Conservation (phyloP, 169 alveolate species). For the Cryptosporidium baileyi region DNA sequence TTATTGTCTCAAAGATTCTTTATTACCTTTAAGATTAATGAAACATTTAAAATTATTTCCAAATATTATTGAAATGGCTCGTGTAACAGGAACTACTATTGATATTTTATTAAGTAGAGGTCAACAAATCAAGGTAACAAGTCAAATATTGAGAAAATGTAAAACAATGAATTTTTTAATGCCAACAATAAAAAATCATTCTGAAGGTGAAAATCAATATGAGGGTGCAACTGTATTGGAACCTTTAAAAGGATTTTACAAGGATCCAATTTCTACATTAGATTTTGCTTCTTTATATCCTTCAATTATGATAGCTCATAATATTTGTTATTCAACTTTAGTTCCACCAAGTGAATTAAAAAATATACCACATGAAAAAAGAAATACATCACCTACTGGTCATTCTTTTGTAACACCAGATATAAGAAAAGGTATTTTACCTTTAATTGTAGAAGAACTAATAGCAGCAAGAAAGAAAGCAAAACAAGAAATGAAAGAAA, state of each 20-base stretch:
- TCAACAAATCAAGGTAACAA: slow-evolving; percentile 96
- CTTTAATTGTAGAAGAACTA: slow-evolving; percentile 95
- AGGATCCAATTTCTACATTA: slow-evolving; percentile 97
- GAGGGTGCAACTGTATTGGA: slow-evolving; percentile 96
- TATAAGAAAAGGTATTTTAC: slow-evolving; percentile 93
- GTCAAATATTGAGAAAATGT: slow-evolving; percentile 93
- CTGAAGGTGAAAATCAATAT: slow-evolving; percentile 73
- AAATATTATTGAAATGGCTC: slow-evolving; percentile 98
- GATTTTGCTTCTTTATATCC: slow-evolving; percentile 99
- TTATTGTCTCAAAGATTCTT: slow-evolving; percentile 98
- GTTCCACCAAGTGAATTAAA: slow-evolving; percentile 81
- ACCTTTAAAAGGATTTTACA: slow-evolving; percentile 93
- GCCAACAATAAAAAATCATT: slow-evolving; percentile 83
- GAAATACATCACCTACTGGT: slow-evolving; percentile 72
- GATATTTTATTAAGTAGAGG: slow-evolving; percentile 89
- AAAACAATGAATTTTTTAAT: slow-evolving; percentile 85
- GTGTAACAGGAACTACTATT: slow-evolving; percentile 99
- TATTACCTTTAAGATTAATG: slow-evolving; percentile 94
- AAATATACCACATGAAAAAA: slow-evolving; percentile 71
- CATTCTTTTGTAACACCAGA: slow-evolving; percentile 57
- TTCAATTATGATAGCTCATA: slow-evolving; percentile 99
- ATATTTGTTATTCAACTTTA: slow-evolving; percentile 96
- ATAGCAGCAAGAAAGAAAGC: slow-evolving; percentile 95
- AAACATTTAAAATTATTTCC: slow-evolving; percentile 93
- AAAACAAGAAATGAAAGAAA: slow-evolving; percentile 88